Percentiles rank a stretch among this genome's conserved stretches.
These are phyloP conservation scores for Kalanchoe fedtschenkoi DNA, from an alignment of 164 flowering plant genomes.

Conservation along the genomic window DNA sequence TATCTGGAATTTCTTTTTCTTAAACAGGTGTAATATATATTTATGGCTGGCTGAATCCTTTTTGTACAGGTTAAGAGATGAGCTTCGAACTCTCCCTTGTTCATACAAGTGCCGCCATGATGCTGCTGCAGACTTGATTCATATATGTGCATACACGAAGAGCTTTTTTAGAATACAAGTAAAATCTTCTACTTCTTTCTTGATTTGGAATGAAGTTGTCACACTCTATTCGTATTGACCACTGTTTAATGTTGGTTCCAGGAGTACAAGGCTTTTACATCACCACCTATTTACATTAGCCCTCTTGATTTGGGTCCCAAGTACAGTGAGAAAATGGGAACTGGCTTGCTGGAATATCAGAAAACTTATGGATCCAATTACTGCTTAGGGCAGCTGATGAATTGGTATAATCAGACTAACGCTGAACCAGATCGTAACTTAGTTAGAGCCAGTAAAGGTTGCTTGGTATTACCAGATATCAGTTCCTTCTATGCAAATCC, in stretches of 20 bases:
- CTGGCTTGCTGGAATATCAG: constrained; percentile 61
- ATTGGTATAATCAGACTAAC: constrained; percentile 78
- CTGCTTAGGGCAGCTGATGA: constrained; percentile 92
- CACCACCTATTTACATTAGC: constrained; percentile 86
- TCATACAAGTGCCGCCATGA: constrained; percentile 83
- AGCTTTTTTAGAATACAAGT: constrained; percentile 73
- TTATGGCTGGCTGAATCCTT: neutral
- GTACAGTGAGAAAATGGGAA: constrained; percentile 58
- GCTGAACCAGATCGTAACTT: constrained; percentile 71
- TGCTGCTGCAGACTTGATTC: constrained; percentile 98
- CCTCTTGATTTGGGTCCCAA: constrained; percentile 94
- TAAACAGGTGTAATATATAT: neutral
- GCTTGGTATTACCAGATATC: constrained; percentile 73
- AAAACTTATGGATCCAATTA: constrained; percentile 90
- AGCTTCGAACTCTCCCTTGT: constrained; percentile 79
- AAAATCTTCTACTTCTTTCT: constrained; percentile 16
- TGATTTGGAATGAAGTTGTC: neutral
- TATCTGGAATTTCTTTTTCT: neutral
- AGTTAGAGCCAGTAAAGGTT: constrained; percentile 68
- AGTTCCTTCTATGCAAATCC: constrained; percentile 77
- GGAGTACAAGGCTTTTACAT: constrained; percentile 76
- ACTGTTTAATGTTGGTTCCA: constrained; percentile 21
- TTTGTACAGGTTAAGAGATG: constrained; percentile 87
- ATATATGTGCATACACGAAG: constrained; percentile 82
- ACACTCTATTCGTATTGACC: neutral